phyloP scores from a whole-genome alignment of 805 yeast genomes.

The Candida caryicola region DNA sequence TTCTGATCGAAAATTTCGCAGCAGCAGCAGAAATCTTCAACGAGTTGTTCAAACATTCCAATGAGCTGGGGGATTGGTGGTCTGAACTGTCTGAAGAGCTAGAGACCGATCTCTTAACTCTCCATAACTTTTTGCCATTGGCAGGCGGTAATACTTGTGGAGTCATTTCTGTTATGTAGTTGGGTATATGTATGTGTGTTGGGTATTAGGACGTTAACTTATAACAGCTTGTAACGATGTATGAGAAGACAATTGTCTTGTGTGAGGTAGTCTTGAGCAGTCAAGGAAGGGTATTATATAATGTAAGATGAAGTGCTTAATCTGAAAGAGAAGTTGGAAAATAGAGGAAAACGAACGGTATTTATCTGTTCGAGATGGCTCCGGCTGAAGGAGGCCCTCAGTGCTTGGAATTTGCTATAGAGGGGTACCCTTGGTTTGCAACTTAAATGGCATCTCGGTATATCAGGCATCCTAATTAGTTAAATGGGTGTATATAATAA shows the following conservation, averaged over 20 bases:
- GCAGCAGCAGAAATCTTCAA: constrained; percentile 41
- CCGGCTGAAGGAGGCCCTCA: too few species aligned
- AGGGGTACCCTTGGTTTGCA: not conserved
- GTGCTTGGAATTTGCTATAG: too few species aligned
- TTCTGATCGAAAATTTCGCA: constrained; percentile 29
- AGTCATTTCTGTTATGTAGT: constrained; percentile 1
- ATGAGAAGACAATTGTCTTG: not conserved
- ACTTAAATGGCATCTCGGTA: not conserved
- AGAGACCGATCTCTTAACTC: constrained; percentile 31
- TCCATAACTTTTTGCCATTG: constrained; percentile 45
- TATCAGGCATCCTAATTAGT: not conserved
- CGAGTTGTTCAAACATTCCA: constrained; percentile 43
- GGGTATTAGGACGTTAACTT: not conserved
- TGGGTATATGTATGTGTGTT: not conserved
- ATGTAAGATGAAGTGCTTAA: not conserved
- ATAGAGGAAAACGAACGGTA: not conserved
- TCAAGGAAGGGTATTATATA: constrained; percentile 1
- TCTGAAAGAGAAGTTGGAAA: not conserved
- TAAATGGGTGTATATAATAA: not conserved
- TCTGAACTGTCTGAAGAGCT: constrained; percentile 11
- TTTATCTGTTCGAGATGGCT: not conserved
- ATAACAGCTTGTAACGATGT: not conserved
- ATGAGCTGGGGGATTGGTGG: constrained; percentile 19
- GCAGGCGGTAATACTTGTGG: constrained; percentile 34
- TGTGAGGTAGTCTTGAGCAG: constrained; percentile 3